Evolutionary conservation across 768 basidiomycete genomes (phyloP).

Genomic region (Russula brevipes): DNA sequence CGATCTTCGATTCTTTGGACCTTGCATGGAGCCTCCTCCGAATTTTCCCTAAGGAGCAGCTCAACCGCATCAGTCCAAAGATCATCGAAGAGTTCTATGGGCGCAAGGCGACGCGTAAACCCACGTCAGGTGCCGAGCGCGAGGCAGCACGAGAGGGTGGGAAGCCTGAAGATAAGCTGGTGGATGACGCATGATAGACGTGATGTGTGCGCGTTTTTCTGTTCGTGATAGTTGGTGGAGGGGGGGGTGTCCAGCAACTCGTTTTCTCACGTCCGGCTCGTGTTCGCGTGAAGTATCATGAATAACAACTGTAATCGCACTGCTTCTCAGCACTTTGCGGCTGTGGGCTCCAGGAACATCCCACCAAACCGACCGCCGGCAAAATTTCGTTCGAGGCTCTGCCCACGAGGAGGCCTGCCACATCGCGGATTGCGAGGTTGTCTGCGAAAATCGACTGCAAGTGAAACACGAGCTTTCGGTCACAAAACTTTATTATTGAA

Average conservation of each 20-base stretch:
- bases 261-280: conserved; percentile 1
- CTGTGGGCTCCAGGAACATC: neutral
- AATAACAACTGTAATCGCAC: conserved; percentile 8
- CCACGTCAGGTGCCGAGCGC: conserved; percentile 41
- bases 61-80: conserved; percentile 97
- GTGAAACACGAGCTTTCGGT: neutral
- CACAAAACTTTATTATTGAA: neutral
- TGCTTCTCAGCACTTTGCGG: neutral
- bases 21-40: conserved; percentile 94
- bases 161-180: conserved; percentile 50
- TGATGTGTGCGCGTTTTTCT: conserved; percentile 1
- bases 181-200: conserved; percentile 42
- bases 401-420: conserved; percentile 8
- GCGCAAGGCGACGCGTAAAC: conserved; percentile 70
- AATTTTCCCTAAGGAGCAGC: conserved; percentile 97
- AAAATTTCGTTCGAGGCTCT: conserved; percentile 2
- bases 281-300: conserved; percentile 14
- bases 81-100: conserved; percentile 92
- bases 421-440: neutral
- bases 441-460: neutral
- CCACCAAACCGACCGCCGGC: neutral
- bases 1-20: conserved; percentile 95
- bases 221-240: conserved; percentile 32
- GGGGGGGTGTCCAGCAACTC: conserved; percentile 14
- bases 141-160: conserved; percentile 36